Base-by-base conservation (phyloP, 2,329 filamentous ascomycete species). In the Calycina herbarum region DNA sequence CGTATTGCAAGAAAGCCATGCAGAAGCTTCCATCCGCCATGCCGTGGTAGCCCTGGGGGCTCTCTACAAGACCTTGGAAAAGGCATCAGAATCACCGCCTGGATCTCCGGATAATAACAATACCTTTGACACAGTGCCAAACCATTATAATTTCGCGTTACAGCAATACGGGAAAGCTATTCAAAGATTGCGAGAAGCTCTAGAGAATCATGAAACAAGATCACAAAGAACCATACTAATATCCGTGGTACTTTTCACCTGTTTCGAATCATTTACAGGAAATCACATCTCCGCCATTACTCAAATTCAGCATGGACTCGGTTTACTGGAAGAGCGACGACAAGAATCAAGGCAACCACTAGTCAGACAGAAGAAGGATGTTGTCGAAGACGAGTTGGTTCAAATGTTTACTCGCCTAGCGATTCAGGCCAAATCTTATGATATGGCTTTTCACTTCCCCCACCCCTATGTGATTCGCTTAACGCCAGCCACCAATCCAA, bases 391-490 rank as follows among this genome's bases (percentile, higher is more conserved):
- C 85, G 86, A 89, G 71, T 79, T 89, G 31, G 79, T 86, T 5
- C 84, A 86, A 60, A 88, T 89, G 79, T 89, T 89, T 70, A 87
- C 84, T 1, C 82, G 86, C 4, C 78, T 89, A 1, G 86, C 85
- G 2, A 86, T 89, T 56, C 86, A 89, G 73, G 86, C 86, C 56
- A 89, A 89, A 72, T 88, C 86, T 0, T 89, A 89, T 73, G 86
- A 89, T 71, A 86, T 89, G 85, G 86, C 86, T 38, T 89, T 89
- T 72, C 86, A 89, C 73, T 88, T 89, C 66, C 86, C 86, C 0
- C 80, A 86, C 35, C 86, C 86, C 0, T 87, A 83, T 64, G 85
- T 88, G 6, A 85, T 89, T 66, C 81, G 81, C 5, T 78, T 85
- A 10, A 81, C 80, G 1, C 78, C 82, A 67, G 67, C 68, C 64